phyloP scores from a whole-genome alignment of 2,329 filamentous ascomycete genomes.

The Xylaria multiplex region DNA sequence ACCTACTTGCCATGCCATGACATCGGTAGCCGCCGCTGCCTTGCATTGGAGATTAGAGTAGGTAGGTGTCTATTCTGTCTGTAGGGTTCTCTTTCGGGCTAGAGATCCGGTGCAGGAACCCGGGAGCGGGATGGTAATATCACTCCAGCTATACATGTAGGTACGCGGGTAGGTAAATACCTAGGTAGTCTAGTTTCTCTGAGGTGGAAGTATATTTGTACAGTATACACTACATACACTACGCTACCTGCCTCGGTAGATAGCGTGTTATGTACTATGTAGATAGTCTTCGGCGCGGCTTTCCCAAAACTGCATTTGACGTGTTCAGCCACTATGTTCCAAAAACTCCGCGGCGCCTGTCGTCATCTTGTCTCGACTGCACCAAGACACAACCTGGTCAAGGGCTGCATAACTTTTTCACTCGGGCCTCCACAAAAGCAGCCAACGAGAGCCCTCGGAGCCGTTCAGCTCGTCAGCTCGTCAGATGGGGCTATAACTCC shows the following conservation, averaged over 20 bases:
- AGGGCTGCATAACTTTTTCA: constrained; percentile 16
- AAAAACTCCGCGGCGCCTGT: background rate
- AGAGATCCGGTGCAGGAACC: constrained; percentile 21
- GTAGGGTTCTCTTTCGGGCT: constrained; percentile 11
- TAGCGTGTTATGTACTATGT: no score
- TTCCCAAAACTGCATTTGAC: constrained; percentile 1
- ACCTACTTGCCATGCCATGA: constrained; percentile 2
- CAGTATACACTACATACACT: no score
- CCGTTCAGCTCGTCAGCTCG: constrained; percentile 34
- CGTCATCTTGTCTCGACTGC: constrained; percentile 1
- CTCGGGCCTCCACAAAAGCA: constrained; percentile 21
- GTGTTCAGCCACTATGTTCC: constrained; percentile 18
- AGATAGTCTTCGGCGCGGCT: background rate
- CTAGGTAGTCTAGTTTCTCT: background rate
- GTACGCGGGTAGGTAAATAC: background rate
- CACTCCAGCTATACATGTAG: constrained; percentile 14
- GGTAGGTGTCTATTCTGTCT: background rate
- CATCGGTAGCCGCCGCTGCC: constrained; percentile 17
- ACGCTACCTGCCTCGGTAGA: no score
- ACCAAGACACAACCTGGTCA: constrained; percentile 7
- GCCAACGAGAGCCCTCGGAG: constrained; percentile 18
- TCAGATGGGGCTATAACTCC: constrained; percentile 32
- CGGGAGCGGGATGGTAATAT: constrained; percentile 26
- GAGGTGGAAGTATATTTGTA: background rate
- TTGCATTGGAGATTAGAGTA: constrained; percentile 14